Base-by-base conservation (phyloP, 2,329 filamentous ascomycete species). In the Fusarium gaditjirri region DNA sequence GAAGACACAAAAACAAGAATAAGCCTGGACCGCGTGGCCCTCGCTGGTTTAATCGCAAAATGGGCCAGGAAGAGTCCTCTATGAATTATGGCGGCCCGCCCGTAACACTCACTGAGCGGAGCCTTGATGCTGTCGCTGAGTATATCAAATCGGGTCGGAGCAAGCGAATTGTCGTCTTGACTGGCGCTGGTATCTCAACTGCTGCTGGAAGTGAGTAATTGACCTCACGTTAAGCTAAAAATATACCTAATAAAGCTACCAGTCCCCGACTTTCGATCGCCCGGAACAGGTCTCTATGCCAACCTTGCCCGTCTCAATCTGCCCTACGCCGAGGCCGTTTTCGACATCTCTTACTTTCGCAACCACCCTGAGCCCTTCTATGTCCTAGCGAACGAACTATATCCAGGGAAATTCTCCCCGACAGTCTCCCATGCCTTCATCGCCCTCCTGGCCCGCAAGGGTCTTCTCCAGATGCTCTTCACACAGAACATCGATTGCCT, bases 401-500 rank as follows among this genome's bases (percentile, higher is more conserved):
- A 97, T 78, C 96, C 96, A 0, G 95, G 95, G 23, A 92, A 92
- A 76, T 98, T 93, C 83, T 87, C 91, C 60, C 96, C 96, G 1
- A 99, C 96, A 3, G 86, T 98, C 60, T 93, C 94, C 4, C 96
- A 99, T 82, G 92, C 90, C 39, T 99, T 99, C 82, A 91, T 99
- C 76, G 87, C 90, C 19, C 85, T 99, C 29, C 89, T 98, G 21
- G 88, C 95, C 63, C 85, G 91, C 67, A 97, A 97, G 82, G 90
- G 89, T 8, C 84, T 95, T 43, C 84, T 99, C 29, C 84, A 92
- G 73, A 96, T 94, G 85, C 89, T 96, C 58, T 99, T 98, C 81
- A 98, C 96, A 1, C 96, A 99, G 79, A 99, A 99, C 78, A 98
- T 99, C 74, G 96, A 99, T 83, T 97, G 94, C 77, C 87, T 99